phyloP scores from a whole-genome alignment of 305 asterid genomes.

The Ajuga reptans region DNA sequence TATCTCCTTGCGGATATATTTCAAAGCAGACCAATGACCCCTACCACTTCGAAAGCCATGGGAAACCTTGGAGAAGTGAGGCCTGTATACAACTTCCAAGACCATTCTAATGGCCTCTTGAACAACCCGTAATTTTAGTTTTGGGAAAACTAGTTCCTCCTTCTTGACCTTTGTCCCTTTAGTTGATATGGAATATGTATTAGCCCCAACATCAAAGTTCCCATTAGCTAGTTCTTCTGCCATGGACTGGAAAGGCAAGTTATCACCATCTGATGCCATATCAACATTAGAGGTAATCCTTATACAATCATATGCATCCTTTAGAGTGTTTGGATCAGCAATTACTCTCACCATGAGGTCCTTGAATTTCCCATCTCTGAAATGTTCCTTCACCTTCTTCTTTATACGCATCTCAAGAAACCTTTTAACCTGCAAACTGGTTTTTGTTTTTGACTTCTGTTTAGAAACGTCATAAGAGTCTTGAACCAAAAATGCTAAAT shows the following conservation, averaged over 20 bases:
- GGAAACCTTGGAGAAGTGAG: constrained; percentile 78
- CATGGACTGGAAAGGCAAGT: constrained; percentile 57
- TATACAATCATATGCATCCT: constrained; percentile 69
- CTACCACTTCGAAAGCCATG: constrained; percentile 80
- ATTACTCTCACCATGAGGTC: constrained; percentile 59
- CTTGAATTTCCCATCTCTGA: constrained; percentile 51
- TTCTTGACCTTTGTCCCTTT: constrained; percentile 49
- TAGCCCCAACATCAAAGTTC: constrained; percentile 46
- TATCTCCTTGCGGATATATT: constrained; percentile 66
- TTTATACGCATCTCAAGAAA: constrained; percentile 60
- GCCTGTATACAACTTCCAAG: constrained; percentile 72
- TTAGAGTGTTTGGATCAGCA: constrained; percentile 57
- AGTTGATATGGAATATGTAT: constrained; percentile 51
- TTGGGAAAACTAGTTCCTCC: constrained; percentile 60
- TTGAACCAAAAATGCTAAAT: constrained; percentile 62
- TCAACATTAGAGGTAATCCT: constrained; percentile 60
- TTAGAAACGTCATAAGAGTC: constrained; percentile 41
- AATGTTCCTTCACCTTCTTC: constrained; percentile 77
- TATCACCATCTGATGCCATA: constrained; percentile 33
- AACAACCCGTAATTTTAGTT: constrained; percentile 54
- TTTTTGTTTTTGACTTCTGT: constrained; percentile 35
- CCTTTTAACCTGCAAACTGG: constrained; percentile 48
- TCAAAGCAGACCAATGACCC: constrained; percentile 75
- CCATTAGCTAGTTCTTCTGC: constrained; percentile 64
- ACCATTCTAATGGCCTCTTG: constrained; percentile 78